Evolutionary conservation across 495 filamentous ascomycete species (phyloP), one percentile per base, ranked within the genome.

Genomic region (Mytilinidion resinicola): DNA sequence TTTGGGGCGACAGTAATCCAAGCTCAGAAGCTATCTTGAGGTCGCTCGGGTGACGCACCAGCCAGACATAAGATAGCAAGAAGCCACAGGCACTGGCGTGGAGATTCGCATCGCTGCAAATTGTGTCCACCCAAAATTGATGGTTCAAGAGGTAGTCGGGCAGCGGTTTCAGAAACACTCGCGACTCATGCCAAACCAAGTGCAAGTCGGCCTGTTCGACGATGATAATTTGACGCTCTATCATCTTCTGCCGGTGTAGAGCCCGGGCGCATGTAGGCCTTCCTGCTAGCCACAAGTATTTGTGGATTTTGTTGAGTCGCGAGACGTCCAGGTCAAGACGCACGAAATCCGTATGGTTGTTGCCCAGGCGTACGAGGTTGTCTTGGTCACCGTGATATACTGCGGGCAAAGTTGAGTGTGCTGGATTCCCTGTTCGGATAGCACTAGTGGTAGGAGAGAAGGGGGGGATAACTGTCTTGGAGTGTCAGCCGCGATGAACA

Each of bases 141-240:
- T 65, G 46, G 0, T 66, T 69, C n/a, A 78, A 71, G 1, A 85
- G 73, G 59, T 73, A 84, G 6, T 51, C 14, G 0, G 82, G 83
- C 0, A 86, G 55, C 1, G 83, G 82, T 51, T 84, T 86, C 52
- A 85, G 66, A 65, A 74, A 83, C 20, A 85, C 77, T 1, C 66
- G 56, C n/a, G 73, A 58, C 25, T 79, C 57, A 38, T 62, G 59
- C 83, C 81, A 87, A 12, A 84, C 70, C 0, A 85, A 73, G 55
- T 87, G 83, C 9, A 84, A 65, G 3, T 72, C 63, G 0, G 74
- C 69, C 21, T 78, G 52, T 51, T 87, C 82, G 3, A 72, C 70
- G 34, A 78, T 61, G 12, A 69, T 53, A n/a, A 82, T 76, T 0
- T 76, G 62, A 17, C 77, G 64, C 4, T 60, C 58, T 3, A 77